phyloP scores from a whole-genome alignment of 2,329 filamentous ascomycete genomes.

The Eutypella sp. region DNA sequence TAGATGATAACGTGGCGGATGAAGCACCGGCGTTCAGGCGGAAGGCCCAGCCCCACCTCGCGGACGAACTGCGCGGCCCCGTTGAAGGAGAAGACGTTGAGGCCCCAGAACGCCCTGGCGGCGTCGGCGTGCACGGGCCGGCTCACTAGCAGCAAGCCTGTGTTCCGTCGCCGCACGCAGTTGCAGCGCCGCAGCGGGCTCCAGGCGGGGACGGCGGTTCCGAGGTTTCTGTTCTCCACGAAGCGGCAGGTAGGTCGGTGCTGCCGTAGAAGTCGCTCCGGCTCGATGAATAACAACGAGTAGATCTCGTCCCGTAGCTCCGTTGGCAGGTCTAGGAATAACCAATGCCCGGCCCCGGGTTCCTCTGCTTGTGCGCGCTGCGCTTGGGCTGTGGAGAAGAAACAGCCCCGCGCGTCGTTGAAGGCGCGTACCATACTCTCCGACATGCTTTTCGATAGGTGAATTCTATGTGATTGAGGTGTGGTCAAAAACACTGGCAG shows the following conservation, averaged over 20 bases:
- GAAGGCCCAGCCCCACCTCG: background rate
- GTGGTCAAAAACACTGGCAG: too few relatives aligned
- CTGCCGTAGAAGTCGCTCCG: background rate
- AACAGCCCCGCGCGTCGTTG: too few relatives aligned
- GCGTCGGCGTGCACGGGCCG: background rate
- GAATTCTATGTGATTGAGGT: too few relatives aligned
- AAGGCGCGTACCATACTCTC: too few relatives aligned
- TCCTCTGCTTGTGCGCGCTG: too few relatives aligned
- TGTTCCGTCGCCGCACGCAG: background rate
- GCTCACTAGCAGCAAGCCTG: background rate
- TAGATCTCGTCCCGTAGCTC: background rate
- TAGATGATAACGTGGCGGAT: background rate
- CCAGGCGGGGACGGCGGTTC: too few relatives aligned
- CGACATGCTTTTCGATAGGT: too few relatives aligned
- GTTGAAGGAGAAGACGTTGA: background rate
- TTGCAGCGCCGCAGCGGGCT: background rate
- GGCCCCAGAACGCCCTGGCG: background rate
- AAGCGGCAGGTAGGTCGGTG: background rate
- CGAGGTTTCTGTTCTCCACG: background rate
- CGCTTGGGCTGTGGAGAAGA: too few relatives aligned
- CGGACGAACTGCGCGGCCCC: background rate
- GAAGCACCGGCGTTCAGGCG: background rate
- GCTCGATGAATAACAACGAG: background rate
- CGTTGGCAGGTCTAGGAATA: background rate
- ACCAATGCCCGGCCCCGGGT: too few relatives aligned